These are phyloP conservation scores for Monosporascus sp. DNA, from an alignment of 2,329 filamentous ascomycete species.

Conservation along the genomic window DNA sequence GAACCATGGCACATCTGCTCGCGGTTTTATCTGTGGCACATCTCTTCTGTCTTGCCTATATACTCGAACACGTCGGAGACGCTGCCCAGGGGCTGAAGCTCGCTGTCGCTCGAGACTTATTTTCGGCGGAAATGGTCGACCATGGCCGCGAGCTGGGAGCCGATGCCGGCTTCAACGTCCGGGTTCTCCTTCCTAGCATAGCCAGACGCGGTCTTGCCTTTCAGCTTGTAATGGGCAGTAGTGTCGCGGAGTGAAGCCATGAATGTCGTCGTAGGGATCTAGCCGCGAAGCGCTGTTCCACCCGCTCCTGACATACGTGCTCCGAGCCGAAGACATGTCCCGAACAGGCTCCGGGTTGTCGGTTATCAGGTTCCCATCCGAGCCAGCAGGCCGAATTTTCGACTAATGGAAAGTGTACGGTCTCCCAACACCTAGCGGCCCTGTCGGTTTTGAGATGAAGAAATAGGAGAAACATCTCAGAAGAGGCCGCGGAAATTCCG, in stretches of 20 bases:
- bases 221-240: slow-evolving; percentile 31
- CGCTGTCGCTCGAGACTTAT: slow-evolving; percentile 8
- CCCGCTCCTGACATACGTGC: slow-evolving; percentile 10
- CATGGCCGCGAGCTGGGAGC: slow-evolving; percentile 12
- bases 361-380: slow-evolving; percentile 36
- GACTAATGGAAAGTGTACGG: background rate
- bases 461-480: background rate
- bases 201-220: slow-evolving; percentile 13
- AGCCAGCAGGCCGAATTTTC: slow-evolving; percentile 25
- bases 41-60: slow-evolving; percentile 7
- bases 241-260: slow-evolving; percentile 44
- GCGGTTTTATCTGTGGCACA: slow-evolving; percentile 10
- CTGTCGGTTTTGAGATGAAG: background rate
- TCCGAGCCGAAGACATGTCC: slow-evolving; percentile 25
- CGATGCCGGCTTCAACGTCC: slow-evolving; percentile 12
- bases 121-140: slow-evolving; percentile 13
- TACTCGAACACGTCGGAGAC: slow-evolving; percentile 20
- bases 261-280: slow-evolving; percentile 40
- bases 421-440: background rate
- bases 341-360: slow-evolving; percentile 33
- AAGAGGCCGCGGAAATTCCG: background rate
- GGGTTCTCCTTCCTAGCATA: slow-evolving; percentile 17
- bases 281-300: slow-evolving; percentile 12
- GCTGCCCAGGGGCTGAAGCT: slow-evolving; percentile 4
- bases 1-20: slow-evolving; percentile 18